phyloP scores from a whole-genome alignment of 2,329 filamentous ascomycete species.

The Ophiostoma ulmi region DNA sequence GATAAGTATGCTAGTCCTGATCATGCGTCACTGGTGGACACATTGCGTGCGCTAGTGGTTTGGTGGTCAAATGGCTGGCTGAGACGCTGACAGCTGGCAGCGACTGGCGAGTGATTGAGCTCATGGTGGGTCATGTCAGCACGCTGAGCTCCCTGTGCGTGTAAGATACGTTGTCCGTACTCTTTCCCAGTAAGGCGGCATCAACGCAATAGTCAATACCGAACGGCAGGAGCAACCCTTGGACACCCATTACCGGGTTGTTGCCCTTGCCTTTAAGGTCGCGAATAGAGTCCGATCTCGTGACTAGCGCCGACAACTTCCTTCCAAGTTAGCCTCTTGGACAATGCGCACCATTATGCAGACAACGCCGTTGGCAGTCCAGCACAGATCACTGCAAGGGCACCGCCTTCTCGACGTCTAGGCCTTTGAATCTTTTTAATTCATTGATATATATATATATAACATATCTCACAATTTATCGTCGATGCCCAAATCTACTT shows the following conservation, averaged over 20 bases:
- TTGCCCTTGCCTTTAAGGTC: neutral
- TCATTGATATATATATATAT: neutral
- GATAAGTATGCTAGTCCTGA: neutral
- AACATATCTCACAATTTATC: neutral
- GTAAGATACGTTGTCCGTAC: neutral
- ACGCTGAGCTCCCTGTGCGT: neutral
- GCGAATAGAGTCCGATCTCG: neutral
- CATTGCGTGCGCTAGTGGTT: neutral
- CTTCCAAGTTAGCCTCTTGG: neutral
- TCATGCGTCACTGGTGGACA: constrained; percentile 12
- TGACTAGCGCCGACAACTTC: neutral
- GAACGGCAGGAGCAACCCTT: neutral
- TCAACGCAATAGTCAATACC: neutral
- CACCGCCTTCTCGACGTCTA: neutral
- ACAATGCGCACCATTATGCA: neutral
- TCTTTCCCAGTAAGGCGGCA: neutral
- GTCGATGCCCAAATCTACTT: neutral
- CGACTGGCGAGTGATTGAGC: neutral
- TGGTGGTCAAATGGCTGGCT: neutral
- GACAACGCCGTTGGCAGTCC: neutral
- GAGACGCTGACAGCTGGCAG: constrained; percentile 6
- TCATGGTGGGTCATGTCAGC: neutral
- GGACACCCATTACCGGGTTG: neutral
- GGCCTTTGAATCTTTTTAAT: neutral
- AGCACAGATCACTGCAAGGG: neutral